Percentiles rank a stretch among this genome's conserved stretches.
Conservation (phyloP, 768 basidiomycete genomes). For the Lepiota venenata region DNA sequence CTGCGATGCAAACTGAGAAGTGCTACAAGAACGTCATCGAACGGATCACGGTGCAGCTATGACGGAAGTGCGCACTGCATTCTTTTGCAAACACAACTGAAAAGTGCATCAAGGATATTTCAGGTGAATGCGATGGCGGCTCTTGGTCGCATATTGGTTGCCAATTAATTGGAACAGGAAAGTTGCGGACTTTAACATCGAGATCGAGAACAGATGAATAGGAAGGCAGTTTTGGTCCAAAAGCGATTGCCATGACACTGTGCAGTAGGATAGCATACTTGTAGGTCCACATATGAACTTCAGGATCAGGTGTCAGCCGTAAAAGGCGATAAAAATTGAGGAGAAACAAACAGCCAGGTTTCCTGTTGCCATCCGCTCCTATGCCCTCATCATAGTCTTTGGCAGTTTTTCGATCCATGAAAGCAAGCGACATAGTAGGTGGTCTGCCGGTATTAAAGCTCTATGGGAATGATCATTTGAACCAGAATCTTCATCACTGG, state of each 20-base stretch:
- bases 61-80: constrained; percentile 31
- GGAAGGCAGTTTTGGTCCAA: constrained; percentile 47
- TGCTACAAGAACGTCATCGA: constrained; percentile 28
- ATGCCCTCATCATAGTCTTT: constrained; percentile 35
- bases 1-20: constrained; percentile 64
- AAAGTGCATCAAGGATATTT: constrained; percentile 38
- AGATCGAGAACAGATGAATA: constrained; percentile 54
- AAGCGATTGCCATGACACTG: constrained; percentile 43
- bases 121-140: constrained; percentile 15
- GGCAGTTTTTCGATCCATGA: constrained; percentile 56
- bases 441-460: constrained; percentile 63
- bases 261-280: constrained; percentile 53
- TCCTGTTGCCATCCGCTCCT: constrained; percentile 32
- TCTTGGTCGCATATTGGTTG: constrained; percentile 31
- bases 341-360: constrained; percentile 36
- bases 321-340: background rate
- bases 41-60: constrained; percentile 1
- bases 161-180: constrained; percentile 45
- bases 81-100: constrained; percentile 46
- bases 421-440: constrained; percentile 46
- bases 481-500: background rate
- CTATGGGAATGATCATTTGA: constrained; percentile 25
- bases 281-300: constrained; percentile 56
- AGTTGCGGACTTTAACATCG: constrained; percentile 60
- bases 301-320: background rate